Percentiles rank a stretch among this genome's conserved stretches.
Evolutionary conservation across 768 basidiomycete species (phyloP).

Genomic region (Phanerodontia chrysosporium): DNA sequence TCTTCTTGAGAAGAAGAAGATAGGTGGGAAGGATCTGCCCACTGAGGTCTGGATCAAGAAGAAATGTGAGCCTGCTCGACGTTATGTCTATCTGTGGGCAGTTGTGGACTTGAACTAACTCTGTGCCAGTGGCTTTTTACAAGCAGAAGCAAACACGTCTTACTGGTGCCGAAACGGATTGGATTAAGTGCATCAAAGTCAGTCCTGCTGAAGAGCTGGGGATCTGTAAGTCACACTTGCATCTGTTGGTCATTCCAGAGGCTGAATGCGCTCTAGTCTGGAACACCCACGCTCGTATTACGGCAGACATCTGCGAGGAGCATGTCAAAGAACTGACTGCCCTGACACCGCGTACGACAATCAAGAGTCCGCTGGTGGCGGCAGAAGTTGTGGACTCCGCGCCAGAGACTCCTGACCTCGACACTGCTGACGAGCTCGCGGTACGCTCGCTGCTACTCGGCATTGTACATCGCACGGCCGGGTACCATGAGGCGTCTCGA

Average conservation of each 20-base stretch:
- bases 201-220: slow-evolving; percentile 73
- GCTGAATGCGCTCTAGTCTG: slow-evolving; percentile 46
- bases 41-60: slow-evolving; percentile 77
- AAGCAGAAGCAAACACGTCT: slow-evolving; percentile 58
- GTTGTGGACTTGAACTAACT: neutral
- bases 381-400: neutral
- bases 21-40: slow-evolving; percentile 65
- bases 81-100: neutral
- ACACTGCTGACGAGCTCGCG: slow-evolving; percentile 68
- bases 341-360: slow-evolving; percentile 42
- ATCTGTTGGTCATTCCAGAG: neutral
- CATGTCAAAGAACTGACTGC: slow-evolving; percentile 54
- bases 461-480: slow-evolving; percentile 55
- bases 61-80: slow-evolving; percentile 46
- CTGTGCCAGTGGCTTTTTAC: slow-evolving; percentile 64
- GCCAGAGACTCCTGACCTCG: slow-evolving; percentile 37
- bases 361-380: slow-evolving; percentile 19
- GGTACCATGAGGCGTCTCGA: slow-evolving; percentile 41
- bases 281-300: slow-evolving; percentile 70
- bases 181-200: slow-evolving; percentile 53
- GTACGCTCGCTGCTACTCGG: slow-evolving; percentile 68
- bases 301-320: slow-evolving; percentile 44
- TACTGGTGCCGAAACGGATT: slow-evolving; percentile 50
- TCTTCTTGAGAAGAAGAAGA: slow-evolving; percentile 54
- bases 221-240: slow-evolving; percentile 47